Conservation (phyloP, 495 filamentous ascomycete species). For the Xylaria acuta region DNA sequence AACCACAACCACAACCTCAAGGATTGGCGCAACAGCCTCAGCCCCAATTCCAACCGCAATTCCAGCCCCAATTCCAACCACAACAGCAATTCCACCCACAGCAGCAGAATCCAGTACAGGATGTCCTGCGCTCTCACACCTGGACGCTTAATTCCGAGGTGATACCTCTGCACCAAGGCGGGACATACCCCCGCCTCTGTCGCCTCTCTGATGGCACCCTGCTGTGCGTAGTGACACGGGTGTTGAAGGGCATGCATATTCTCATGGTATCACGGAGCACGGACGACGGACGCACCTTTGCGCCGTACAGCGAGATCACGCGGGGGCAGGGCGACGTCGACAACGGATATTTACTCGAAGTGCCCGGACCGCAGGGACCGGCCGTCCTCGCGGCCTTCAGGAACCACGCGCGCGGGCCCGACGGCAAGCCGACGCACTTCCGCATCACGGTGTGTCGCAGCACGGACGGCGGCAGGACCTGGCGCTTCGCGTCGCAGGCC, state of each 20-base stretch:
- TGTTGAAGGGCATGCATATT: constrained; percentile 39
- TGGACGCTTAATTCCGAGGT: constrained; percentile 33
- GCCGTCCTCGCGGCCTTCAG: constrained; percentile 65
- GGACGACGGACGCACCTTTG: constrained; percentile 52
- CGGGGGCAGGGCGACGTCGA: constrained; percentile 59
- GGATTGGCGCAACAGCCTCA: neutral
- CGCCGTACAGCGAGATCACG: constrained; percentile 40
- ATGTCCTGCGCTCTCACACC: constrained; percentile 22
- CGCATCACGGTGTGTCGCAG: constrained; percentile 68
- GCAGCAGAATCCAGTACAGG: neutral
- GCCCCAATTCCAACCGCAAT: constrained; percentile 7
- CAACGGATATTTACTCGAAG: constrained; percentile 65
- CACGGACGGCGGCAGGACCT: constrained; percentile 58
- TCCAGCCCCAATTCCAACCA: no score
- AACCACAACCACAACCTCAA: neutral
- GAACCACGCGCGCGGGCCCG: constrained; percentile 60
- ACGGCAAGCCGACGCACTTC: constrained; percentile 55
- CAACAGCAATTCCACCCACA: constrained; percentile 4
- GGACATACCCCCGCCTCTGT: constrained; percentile 60
- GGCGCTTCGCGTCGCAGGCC: constrained; percentile 63
- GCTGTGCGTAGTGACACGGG: constrained; percentile 53
- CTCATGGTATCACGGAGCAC: constrained; percentile 50
- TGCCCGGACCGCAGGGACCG: constrained; percentile 39
- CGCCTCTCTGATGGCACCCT: constrained; percentile 54
- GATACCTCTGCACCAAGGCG: constrained; percentile 37